Percentiles rank a stretch among this genome's conserved stretches.
Evolutionary conservation across 2,329 filamentous ascomycete species (phyloP).

Genomic region (Rutstroemia sp.): DNA sequence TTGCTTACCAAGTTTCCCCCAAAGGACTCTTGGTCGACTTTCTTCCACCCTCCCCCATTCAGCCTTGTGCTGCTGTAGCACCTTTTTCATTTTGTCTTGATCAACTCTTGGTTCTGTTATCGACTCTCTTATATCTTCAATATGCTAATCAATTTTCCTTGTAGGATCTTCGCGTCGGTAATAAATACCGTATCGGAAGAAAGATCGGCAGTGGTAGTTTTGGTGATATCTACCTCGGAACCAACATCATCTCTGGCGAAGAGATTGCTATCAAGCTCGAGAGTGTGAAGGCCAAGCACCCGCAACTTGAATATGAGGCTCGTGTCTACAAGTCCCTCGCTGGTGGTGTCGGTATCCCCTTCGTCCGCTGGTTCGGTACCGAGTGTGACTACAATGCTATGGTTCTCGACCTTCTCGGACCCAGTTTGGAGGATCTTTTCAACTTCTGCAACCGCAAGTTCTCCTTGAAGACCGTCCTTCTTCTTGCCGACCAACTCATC

Average conservation of each 20-base stretch:
- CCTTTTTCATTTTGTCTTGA: conserved; percentile 5
- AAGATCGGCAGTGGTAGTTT: conserved; percentile 99
- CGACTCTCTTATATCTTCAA: conserved; percentile 7
- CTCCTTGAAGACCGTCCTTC: conserved; percentile 44
- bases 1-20: background rate
- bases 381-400: conserved; percentile 99
- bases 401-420: conserved; percentile 94
- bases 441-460: conserved; percentile 73
- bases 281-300: conserved; percentile 34
- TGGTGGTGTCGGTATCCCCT: background rate
- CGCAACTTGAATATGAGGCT: background rate
- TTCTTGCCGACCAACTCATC: conserved; percentile 55
- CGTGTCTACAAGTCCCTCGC: background rate
- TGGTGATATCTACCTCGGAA: conserved; percentile 97
- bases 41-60: conserved; percentile 1
- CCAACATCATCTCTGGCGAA: conserved; percentile 97
- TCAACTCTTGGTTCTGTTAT: conserved; percentile 12
- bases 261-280: conserved; percentile 99
- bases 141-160: conserved; percentile 50
- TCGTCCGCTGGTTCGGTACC: conserved; percentile 78
- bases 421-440: conserved; percentile 95
- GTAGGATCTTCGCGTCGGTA: conserved; percentile 99
- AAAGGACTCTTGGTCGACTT: too few species aligned
- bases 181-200: conserved; percentile 97
- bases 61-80: conserved; percentile 22